Base-by-base conservation (phyloP, 768 basidiomycete genomes). In the Russula sp. region DNA sequence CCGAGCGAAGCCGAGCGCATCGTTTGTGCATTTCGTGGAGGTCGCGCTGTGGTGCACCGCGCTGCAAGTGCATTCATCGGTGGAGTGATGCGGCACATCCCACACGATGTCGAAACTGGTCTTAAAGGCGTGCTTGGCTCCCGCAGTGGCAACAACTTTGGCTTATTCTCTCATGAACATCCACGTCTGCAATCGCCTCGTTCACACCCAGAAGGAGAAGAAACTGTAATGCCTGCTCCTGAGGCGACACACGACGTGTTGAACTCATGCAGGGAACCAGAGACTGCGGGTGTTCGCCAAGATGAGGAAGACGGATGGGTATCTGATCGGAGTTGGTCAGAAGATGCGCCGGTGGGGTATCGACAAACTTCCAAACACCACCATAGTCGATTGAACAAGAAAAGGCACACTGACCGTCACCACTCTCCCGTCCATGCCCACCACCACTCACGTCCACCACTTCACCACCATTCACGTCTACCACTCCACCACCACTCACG, bases 251-350 rank as follows among this genome's bases (percentile, higher is more conserved):
- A 53, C 8, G 34, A 8, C 7, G 3, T 28, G 2, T 48, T n/a
- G 16, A 40, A 59, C 4, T 30, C 11, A 11, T 52, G 18, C 14
- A n/a, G 9, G 24, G 67, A 70, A 11, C 55, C 20, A 13, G 32
- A 67, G 5, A 62, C 59, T 38, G 67, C 63, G 11, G 50, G 40
- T 30, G 72, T 65, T 40, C 58, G 59, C 32, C 73, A 74, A 9
- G 78, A 80, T 5, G 83, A 81, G 1, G 83, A 81, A 0, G 87
- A 83, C 64, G 84, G 79, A 2, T 88, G 86, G 87, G 79, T 80
- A 20, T 88, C 86, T 7, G 88, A 90, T 54, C 75, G 71, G 26
- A 80, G 79, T 61, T 71, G 72, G 26, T 72, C 68, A 32, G 67
- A 69, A 34, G 58, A 64, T 2, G 55, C 64, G 9, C 24, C 36